phyloP scores from a whole-genome alignment of 1,284 basidiomycete species.

The Sporisorium exsertum region DNA sequence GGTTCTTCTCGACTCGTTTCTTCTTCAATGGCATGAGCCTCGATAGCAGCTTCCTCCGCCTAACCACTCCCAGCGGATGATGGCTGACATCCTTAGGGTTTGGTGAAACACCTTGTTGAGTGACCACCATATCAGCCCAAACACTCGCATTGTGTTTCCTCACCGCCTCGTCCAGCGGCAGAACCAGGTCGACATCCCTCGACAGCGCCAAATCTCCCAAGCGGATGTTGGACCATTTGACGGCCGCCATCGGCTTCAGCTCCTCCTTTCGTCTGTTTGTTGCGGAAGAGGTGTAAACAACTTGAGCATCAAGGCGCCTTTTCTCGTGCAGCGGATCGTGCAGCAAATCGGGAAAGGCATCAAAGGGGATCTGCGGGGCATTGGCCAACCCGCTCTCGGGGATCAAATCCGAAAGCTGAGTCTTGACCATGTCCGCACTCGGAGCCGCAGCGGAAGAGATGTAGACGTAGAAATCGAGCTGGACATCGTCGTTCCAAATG shows the following conservation, averaged over 20 bases:
- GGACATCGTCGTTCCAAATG: constrained; percentile 24
- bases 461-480: constrained; percentile 56
- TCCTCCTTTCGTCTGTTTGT: not conserved
- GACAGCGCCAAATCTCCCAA: constrained; percentile 38
- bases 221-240: constrained; percentile 45
- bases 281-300: not conserved
- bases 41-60: constrained; percentile 84
- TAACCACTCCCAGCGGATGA: constrained; percentile 76
- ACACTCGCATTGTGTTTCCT: constrained; percentile 44
- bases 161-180: constrained; percentile 38
- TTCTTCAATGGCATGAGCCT: constrained; percentile 81
- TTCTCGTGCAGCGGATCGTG: constrained; percentile 22
- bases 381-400: constrained; percentile 17
- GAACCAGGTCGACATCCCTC: constrained; percentile 35
- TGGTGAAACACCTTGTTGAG: constrained; percentile 76
- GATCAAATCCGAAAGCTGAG: constrained; percentile 48
- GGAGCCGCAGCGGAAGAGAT: constrained; percentile 39
- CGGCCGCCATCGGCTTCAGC: constrained; percentile 37
- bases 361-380: constrained; percentile 37
- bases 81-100: constrained; percentile 73
- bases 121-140: constrained; percentile 87
- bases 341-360: constrained; percentile 35
- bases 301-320: not conserved
- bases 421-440: constrained; percentile 19
- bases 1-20: constrained; percentile 83